These are phyloP conservation scores for Taphrina flavorubra DNA, from an alignment of 1,139 yeast species.

Conservation along the genomic window DNA sequence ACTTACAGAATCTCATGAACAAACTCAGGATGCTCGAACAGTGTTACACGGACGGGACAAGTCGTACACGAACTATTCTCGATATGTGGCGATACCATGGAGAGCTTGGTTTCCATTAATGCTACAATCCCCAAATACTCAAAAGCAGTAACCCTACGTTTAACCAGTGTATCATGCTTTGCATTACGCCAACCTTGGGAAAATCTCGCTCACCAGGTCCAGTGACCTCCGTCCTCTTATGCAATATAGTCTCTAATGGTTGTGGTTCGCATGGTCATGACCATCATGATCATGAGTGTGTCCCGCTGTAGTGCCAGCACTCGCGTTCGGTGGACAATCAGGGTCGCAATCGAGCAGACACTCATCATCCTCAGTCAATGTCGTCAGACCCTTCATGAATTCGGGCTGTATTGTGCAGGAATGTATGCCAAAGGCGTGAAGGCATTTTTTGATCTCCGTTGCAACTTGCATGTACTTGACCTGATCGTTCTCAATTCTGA, in stretches of 20 bases:
- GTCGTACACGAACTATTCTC: too few relatives aligned
- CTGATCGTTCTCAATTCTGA: slow-evolving; percentile 60
- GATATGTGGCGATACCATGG: too few relatives aligned
- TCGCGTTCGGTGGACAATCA: slow-evolving; percentile 31
- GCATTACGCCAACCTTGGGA: too few relatives aligned
- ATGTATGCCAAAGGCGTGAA: slow-evolving; percentile 85
- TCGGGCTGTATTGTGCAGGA: slow-evolving; percentile 82
- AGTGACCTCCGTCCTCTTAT: too few relatives aligned
- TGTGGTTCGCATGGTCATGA: slow-evolving; percentile 19
- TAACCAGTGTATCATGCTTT: too few relatives aligned
- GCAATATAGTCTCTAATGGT: background rate
- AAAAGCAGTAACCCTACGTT: too few relatives aligned
- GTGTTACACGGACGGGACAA: too few relatives aligned
- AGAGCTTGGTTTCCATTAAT: too few relatives aligned
- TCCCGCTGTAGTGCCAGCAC: background rate
- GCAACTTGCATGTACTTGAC: slow-evolving; percentile 71
- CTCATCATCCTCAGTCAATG: slow-evolving; percentile 27
- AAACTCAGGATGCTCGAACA: too few relatives aligned
- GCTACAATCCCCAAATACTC: too few relatives aligned
- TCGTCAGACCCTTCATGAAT: slow-evolving; percentile 31
- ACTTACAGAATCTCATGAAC: too few relatives aligned
- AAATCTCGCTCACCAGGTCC: too few relatives aligned
- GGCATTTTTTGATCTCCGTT: slow-evolving; percentile 72
- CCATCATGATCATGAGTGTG: background rate
- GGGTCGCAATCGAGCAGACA: slow-evolving; percentile 38